Evolutionary conservation across 1,284 basidiomycete genomes (phyloP).

Genomic region (Apiotrichum gamsii): DNA sequence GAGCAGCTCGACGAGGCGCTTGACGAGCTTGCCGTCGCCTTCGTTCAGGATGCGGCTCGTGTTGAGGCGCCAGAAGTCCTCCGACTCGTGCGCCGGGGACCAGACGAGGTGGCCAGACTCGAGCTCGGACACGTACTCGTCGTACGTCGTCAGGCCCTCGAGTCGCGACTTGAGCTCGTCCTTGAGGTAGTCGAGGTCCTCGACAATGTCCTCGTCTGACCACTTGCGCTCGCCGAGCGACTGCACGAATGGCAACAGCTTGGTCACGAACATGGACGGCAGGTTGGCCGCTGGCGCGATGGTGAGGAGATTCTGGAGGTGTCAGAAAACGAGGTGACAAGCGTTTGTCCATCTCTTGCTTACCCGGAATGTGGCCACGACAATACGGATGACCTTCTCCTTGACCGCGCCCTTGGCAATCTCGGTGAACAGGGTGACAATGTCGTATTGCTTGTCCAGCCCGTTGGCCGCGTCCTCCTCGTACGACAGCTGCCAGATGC

Average conservation of each 20-base stretch:
- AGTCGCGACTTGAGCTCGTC: conserved; percentile 75
- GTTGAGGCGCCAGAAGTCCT: conserved; percentile 98
- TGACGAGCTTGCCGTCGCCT: conserved; percentile 69
- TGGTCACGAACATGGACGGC: conserved; percentile 83
- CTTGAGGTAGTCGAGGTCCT: conserved; percentile 79
- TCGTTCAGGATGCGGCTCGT: conserved; percentile 80
- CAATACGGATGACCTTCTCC: conserved; percentile 95
- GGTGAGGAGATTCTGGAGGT: conserved; percentile 77
- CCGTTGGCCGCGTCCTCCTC: conserved; percentile 75
- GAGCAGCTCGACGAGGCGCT: conserved; percentile 68
- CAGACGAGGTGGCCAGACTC: conserved; percentile 84
- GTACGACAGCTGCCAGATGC: conserved; percentile 90
- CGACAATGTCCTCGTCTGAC: conserved; percentile 88
- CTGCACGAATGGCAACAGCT: conserved; percentile 77
- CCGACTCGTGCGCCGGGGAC: conserved; percentile 91
- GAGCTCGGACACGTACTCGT: conserved; percentile 90
- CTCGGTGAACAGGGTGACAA: conserved; percentile 78
- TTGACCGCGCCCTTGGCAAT: conserved; percentile 87
- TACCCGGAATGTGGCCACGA: conserved; percentile 84
- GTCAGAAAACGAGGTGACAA: too few species aligned
- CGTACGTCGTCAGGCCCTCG: conserved; percentile 78
- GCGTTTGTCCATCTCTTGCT: conserved; percentile 16
- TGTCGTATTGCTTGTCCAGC: conserved; percentile 83
- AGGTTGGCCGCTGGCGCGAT: conserved; percentile 60
- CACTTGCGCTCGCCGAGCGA: conserved; percentile 81